Conservation (phyloP, 305 asterid species). For the Plantago rigida region DNA sequence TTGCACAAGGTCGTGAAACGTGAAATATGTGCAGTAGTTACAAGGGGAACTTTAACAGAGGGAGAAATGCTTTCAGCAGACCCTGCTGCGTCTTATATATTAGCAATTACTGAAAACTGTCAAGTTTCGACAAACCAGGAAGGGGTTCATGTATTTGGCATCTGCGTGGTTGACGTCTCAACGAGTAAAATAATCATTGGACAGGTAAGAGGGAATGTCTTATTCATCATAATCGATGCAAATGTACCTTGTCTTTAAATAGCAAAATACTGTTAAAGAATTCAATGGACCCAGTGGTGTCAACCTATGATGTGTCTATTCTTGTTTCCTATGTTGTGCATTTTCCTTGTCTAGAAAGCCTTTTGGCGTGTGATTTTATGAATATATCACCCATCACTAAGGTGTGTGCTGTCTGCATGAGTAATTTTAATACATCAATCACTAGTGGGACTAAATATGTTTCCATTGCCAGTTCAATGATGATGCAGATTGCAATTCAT, state of each 20-base stretch:
- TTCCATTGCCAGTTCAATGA: slow-evolving; percentile 67
- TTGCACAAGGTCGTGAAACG: slow-evolving; percentile 79
- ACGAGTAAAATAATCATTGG: slow-evolving; percentile 81
- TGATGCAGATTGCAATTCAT: slow-evolving; percentile 82
- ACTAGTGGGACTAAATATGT: slow-evolving; percentile 27
- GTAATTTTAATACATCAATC: slow-evolving; percentile 11
- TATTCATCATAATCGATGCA: slow-evolving; percentile 18
- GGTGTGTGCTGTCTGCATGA: slow-evolving; percentile 11
- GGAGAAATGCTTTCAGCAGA: slow-evolving; percentile 72
- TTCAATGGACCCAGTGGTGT: slow-evolving; percentile 10
- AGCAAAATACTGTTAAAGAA: neutral
- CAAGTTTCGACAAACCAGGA: slow-evolving; percentile 40
- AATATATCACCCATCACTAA: slow-evolving; percentile 11
- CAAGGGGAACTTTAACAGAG: slow-evolving; percentile 92
- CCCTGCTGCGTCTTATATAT: slow-evolving; percentile 79
- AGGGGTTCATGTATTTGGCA: slow-evolving; percentile 52
- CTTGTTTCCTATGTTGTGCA: slow-evolving; percentile 4
- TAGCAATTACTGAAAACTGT: slow-evolving; percentile 74
- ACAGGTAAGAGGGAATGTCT: slow-evolving; percentile 48
- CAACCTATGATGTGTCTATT: neutral
- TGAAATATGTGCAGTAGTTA: slow-evolving; percentile 84
- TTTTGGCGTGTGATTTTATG: neutral
- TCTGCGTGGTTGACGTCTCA: slow-evolving; percentile 76
- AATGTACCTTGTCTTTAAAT: too few relatives aligned
- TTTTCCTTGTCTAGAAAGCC: too few relatives aligned